These are phyloP conservation scores for Pythium scleroteichum DNA, from an alignment of 352 stramenopile genomes.

Conservation along the genomic window DNA sequence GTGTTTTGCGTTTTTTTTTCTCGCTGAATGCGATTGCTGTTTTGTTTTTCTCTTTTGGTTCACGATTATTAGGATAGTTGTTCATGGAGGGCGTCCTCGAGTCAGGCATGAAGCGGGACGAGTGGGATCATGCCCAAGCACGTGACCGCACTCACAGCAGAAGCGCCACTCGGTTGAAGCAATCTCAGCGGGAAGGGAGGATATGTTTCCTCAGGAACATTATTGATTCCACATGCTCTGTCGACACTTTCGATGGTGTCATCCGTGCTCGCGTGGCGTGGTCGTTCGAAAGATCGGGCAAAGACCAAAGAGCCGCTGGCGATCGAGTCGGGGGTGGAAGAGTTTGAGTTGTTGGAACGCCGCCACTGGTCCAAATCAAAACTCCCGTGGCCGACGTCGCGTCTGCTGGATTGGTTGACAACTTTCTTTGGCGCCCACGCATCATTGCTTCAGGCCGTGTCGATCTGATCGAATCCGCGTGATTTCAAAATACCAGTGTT, in stretches of 20 bases:
- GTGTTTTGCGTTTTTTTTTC: too few species aligned
- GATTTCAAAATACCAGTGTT: too few species aligned
- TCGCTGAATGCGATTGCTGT: not conserved
- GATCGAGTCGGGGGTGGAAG: not conserved
- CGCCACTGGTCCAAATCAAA: not conserved
- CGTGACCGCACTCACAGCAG: too few species aligned
- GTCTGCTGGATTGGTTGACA: not conserved
- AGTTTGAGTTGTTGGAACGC: not conserved
- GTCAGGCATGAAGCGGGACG: too few species aligned
- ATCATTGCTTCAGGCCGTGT: constrained; percentile 3
- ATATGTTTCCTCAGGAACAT: too few species aligned
- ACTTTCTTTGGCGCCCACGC: not conserved
- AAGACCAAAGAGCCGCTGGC: not conserved
- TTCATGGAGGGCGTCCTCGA: too few species aligned
- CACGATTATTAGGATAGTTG: too few species aligned
- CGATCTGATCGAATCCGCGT: too few species aligned
- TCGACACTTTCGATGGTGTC: constrained; percentile 11
- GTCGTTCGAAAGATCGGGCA: not conserved
- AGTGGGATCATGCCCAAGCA: too few species aligned
- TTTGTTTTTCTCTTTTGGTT: not conserved
- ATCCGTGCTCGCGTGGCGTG: not conserved
- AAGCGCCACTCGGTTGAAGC: too few species aligned
- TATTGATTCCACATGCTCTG: constrained; percentile 4
- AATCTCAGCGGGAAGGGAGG: too few species aligned
- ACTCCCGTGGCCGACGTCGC: not conserved